phyloP scores from a whole-genome alignment of 2,329 filamentous ascomycete species.

The Monosporascus sp. region DNA sequence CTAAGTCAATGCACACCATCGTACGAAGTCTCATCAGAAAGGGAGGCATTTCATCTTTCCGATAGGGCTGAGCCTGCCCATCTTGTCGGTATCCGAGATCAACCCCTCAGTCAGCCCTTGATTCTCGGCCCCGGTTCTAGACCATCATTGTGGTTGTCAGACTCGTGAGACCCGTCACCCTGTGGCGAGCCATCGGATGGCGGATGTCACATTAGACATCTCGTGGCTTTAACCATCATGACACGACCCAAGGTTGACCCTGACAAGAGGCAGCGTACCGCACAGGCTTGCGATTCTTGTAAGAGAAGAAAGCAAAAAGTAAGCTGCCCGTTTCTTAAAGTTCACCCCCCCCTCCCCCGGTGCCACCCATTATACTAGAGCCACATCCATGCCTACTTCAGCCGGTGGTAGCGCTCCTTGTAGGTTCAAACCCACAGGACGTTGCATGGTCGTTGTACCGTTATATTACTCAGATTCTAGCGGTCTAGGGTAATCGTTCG shows the following conservation, averaged over 20 bases:
- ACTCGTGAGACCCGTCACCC: slow-evolving; percentile 17
- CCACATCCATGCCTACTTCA: background rate
- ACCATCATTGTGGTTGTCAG: slow-evolving; percentile 17
- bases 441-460: background rate
- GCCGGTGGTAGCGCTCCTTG: background rate
- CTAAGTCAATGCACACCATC: slow-evolving; percentile 14
- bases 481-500: background rate
- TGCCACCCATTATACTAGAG: background rate
- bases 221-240: slow-evolving; percentile 29
- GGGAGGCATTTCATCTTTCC: slow-evolving; percentile 12
- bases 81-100: slow-evolving; percentile 28
- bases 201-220: slow-evolving; percentile 26
- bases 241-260: slow-evolving; percentile 50
- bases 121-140: slow-evolving; percentile 23
- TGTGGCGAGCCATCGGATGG: slow-evolving; percentile 26
- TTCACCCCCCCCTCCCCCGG: background rate
- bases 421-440: background rate
- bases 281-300: slow-evolving; percentile 60
- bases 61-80: slow-evolving; percentile 24
- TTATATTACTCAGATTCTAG: background rate
- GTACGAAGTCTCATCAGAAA: slow-evolving; percentile 14
- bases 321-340: slow-evolving; percentile 20
- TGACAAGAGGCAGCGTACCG: slow-evolving; percentile 58
- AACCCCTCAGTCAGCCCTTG: slow-evolving; percentile 18
- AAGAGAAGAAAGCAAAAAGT: slow-evolving; percentile 65